Base-by-base conservation (phyloP, 73 alveolate genomes). In the Paramecium tetraurelia region DNA sequence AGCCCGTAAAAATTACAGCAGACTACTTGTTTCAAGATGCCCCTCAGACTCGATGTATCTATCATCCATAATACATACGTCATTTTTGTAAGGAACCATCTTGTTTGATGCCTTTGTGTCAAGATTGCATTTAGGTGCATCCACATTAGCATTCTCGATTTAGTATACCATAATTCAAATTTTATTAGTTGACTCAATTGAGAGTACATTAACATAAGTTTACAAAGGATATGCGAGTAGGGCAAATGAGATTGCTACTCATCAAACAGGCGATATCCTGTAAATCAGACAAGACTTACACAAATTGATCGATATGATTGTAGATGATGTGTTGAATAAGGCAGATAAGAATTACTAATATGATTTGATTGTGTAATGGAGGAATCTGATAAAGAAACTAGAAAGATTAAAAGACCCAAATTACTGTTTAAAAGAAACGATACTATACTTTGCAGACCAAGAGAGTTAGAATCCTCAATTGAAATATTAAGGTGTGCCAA, bases 211-310 rank as follows among this genome's bases (percentile, higher is more conserved):
- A 33, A 36, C 59, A 29, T 40, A 72, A 36, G 63, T 72, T 36
- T 35, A 72, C 40, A 72, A 43, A 72, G 38, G 59, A 5, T 72
- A 72, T 35, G 63, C 86, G 24, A 72, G 24, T 29, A 36, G 38
- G 40, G 86, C 86, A 29, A 72, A 72, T 40, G 86, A 72, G 6
- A 72, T 72, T 14, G 86, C 59, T 35, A 72, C 63, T 14, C 86
- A 72, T 72, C 9, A 72, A 36, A 33, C 33, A 36, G 29, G 57
- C 12, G 86, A 72, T n/a, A 72, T 72, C 9, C 18, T 36, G 0
- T 33, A 40, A 35, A 16, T 72, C 3, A 72, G 86, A 72, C 8
- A 72, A 40, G 33, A 70, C 12, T 70, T 70, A 29, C 85, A 70
- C 20, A 70, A 24, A 72, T 9, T 72, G 11, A 72, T 72, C 2